phyloP scores from a whole-genome alignment of 2,329 filamentous ascomycete species.

The Xylaria sp. region DNA sequence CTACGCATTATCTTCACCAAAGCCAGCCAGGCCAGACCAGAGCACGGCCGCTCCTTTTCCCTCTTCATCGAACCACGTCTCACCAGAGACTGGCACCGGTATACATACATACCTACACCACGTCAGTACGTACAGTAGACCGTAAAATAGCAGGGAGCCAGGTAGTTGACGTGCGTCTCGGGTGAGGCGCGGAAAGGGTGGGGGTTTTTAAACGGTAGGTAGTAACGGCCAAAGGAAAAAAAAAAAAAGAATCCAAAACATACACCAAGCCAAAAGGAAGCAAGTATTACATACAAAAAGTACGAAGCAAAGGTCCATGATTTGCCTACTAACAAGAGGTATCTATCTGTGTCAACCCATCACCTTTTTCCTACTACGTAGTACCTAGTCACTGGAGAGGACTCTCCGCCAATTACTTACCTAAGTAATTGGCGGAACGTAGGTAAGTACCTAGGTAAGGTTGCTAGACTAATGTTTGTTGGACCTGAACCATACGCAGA shows the following conservation, averaged over 20 bases:
- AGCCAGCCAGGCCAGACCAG: background rate
- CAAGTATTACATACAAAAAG: background rate
- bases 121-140: background rate
- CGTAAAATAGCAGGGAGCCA: slow-evolving; percentile 1
- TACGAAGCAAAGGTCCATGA: background rate
- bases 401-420: background rate
- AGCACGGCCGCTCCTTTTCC: background rate
- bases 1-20: background rate
- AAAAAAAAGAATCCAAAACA: background rate
- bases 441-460: background rate
- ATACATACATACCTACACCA: background rate
- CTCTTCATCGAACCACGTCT: slow-evolving; percentile 1
- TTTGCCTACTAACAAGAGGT: too few species aligned
- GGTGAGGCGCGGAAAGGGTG: background rate
- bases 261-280: background rate
- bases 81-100: slow-evolving; percentile 2
- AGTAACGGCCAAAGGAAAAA: background rate
- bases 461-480: background rate
- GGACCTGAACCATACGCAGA: background rate
- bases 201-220: background rate
- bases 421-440: too few species aligned
- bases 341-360: too few species aligned
- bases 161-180: slow-evolving; percentile 19
- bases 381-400: too few species aligned
- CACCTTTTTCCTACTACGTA: too few species aligned